A percentile compares a stretch with the other conserved stretches of the same genome.
These are phyloP conservation scores for Coleophoma eucalyptorum DNA, from an alignment of 2,329 filamentous ascomycete genomes.

Conservation along the genomic window DNA sequence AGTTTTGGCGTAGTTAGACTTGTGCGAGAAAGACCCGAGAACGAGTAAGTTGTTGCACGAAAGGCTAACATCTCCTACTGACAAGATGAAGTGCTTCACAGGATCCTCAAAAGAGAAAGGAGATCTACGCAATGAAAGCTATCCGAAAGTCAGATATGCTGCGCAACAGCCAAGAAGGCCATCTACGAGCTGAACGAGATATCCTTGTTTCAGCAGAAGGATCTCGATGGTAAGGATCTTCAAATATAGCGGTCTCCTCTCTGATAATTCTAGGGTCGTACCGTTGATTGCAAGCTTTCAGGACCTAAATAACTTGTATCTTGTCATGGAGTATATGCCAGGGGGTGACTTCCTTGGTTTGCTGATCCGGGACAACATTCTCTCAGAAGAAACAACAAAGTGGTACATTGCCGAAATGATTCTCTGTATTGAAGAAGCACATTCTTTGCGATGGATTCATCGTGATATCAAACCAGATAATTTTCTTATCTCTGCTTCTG, in stretches of 20 bases:
- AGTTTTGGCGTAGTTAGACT: conserved; percentile 92
- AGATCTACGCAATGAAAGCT: conserved; percentile 94
- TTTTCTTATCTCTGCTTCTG: conserved; percentile 82
- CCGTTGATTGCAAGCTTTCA: conserved; percentile 87
- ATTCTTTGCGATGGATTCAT: conserved; percentile 86
- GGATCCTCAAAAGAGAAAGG: conserved; percentile 31
- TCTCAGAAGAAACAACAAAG: conserved; percentile 73
- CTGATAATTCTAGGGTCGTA: conserved; percentile 59
- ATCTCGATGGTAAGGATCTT: conserved; percentile 63
- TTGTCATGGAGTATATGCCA: conserved; percentile 98
- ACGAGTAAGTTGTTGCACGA: conserved; percentile 13
- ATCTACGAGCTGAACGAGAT: conserved; percentile 85
- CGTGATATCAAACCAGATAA: conserved; percentile 97
- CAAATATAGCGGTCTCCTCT: neutral
- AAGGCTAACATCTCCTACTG: neutral
- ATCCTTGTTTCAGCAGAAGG: conserved; percentile 85
- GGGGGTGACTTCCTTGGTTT: conserved; percentile 91
- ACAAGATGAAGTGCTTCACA: neutral
- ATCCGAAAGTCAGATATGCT: conserved; percentile 95
- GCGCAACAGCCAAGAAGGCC: conserved; percentile 84
- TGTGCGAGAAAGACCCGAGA: conserved; percentile 60
- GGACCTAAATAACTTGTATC: conserved; percentile 77
- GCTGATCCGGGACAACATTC: conserved; percentile 77
- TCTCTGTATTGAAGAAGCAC: conserved; percentile 87
- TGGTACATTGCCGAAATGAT: conserved; percentile 98